phyloP scores from a whole-genome alignment of 1,139 yeast genomes.

The Suhomyces anneliseae region DNA sequence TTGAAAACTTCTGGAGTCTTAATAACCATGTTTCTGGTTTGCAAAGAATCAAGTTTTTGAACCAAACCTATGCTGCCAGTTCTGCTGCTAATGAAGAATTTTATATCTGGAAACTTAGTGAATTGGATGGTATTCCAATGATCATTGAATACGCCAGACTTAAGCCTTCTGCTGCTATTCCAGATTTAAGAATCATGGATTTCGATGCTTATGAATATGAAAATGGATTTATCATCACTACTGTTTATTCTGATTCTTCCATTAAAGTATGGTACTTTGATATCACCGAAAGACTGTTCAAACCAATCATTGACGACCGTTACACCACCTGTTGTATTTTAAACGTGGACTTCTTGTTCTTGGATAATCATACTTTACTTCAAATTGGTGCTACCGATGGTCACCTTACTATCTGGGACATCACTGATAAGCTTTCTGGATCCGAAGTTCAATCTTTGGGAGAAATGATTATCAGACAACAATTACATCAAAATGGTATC shows the following conservation, averaged over 20 bases:
- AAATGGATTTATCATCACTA: slow-evolving; percentile 53
- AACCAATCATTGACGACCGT: slow-evolving; percentile 42
- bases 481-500: slow-evolving; percentile 82
- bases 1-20: slow-evolving; percentile 58
- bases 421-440: slow-evolving; percentile 23
- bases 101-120: slow-evolving; percentile 66
- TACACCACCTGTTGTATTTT: slow-evolving; percentile 79
- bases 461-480: slow-evolving; percentile 41
- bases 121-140: slow-evolving; percentile 38
- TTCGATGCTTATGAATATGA: slow-evolving; percentile 48
- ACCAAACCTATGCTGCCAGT: slow-evolving; percentile 46
- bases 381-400: slow-evolving; percentile 85
- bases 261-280: slow-evolving; percentile 65
- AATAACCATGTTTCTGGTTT: slow-evolving; percentile 87
- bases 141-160: slow-evolving; percentile 48
- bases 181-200: slow-evolving; percentile 90
- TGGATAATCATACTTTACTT: slow-evolving; percentile 32
- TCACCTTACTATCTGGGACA: slow-evolving; percentile 59
- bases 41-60: slow-evolving; percentile 69
- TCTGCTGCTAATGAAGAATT: slow-evolving; percentile 93
- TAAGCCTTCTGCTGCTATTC: slow-evolving; percentile 52
- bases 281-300: slow-evolving; percentile 35
- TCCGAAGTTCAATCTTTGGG: slow-evolving; percentile 16
- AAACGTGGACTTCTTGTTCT: slow-evolving; percentile 50
- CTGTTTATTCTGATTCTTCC: slow-evolving; percentile 84